Percentiles rank a stretch among this genome's conserved stretches.
Conservation (phyloP, 78 protist species). For the Neovahlkampfia damariscottae region DNA sequence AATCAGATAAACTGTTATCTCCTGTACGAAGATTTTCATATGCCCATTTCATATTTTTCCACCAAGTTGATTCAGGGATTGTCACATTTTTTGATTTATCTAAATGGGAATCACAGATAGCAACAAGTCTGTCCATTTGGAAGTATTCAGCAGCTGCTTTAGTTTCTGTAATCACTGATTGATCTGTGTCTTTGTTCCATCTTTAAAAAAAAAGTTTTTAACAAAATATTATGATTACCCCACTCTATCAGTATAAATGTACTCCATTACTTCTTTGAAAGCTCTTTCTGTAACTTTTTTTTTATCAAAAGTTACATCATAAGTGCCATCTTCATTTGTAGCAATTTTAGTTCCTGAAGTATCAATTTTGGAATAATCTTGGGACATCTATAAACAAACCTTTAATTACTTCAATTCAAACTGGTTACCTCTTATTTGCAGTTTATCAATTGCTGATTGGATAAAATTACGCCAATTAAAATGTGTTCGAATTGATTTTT, state of each 20-base stretch:
- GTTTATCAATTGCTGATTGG: too few relatives aligned
- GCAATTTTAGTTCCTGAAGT: too few relatives aligned
- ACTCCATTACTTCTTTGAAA: background rate
- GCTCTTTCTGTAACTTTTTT: background rate
- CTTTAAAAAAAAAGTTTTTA: too few relatives aligned
- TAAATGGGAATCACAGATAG: background rate
- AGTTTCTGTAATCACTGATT: background rate
- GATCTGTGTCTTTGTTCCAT: background rate
- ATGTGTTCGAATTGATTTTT: too few relatives aligned
- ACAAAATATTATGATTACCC: too few relatives aligned
- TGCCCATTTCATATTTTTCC: background rate
- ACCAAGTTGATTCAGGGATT: background rate
- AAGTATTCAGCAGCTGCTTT: background rate
- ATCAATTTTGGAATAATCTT: background rate
- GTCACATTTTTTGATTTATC: background rate
- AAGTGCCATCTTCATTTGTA: background rate
- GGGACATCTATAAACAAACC: too few relatives aligned
- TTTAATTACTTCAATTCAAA: too few relatives aligned
- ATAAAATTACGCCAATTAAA: too few relatives aligned
- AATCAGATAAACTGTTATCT: background rate
- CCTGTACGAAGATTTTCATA: background rate
- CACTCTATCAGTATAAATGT: too few relatives aligned
- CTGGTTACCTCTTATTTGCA: too few relatives aligned
- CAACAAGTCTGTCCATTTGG: background rate
- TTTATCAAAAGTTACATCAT: background rate